Evolutionary conservation across 768 basidiomycete species (phyloP), one percentile per base, ranked within the genome.

Genomic region (Trametes cubensis): DNA sequence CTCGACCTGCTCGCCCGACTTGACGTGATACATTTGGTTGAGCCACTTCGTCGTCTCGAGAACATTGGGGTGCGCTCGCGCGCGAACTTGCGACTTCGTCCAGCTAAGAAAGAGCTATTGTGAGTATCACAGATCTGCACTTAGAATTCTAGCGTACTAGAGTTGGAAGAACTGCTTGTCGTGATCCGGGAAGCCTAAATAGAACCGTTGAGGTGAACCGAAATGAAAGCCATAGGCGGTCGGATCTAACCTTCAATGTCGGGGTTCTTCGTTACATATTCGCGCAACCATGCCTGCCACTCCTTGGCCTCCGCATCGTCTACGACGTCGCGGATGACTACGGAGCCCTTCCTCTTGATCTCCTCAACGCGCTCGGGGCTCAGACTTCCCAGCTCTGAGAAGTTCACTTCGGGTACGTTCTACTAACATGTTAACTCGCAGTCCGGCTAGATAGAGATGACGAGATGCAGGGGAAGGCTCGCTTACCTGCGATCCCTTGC

Each of bases 141-240:
- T 2, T 23, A 25, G 13, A 21, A 3, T 13, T 28, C 23, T 17
- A 23, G 77, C 83, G 55, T 66, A 88, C 88, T 89, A 90, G 51
- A 90, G 81, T 68, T 85, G 76, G 73, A 87, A 90, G 74, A 91
- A 89, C 66, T 90, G 88, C 54, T 86, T 88, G 66, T 90, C 74
- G n/a, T 79, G 65, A 6, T 62, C 77, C 0, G 88, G 86, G 34
- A 78, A 56, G 18, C 86, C 85, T 87, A 44, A n/a, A 53, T 51
- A 46, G 44, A 14, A 46, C 21, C 6, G 23, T 47, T 28, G 4
- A 4, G 14, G 20, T 26, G 13, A 26, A 50, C 50, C 48, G 26
- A 39, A 3, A n/a, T n/a, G 6, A 28, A 26, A 28, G 17, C 8
- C 25, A 17, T 23, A 23, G 25, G 13, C 13, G 21, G 21, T 23